These are phyloP conservation scores for Acer negundo DNA, from an alignment of 345 rosid genomes.

Conservation along the genomic window DNA sequence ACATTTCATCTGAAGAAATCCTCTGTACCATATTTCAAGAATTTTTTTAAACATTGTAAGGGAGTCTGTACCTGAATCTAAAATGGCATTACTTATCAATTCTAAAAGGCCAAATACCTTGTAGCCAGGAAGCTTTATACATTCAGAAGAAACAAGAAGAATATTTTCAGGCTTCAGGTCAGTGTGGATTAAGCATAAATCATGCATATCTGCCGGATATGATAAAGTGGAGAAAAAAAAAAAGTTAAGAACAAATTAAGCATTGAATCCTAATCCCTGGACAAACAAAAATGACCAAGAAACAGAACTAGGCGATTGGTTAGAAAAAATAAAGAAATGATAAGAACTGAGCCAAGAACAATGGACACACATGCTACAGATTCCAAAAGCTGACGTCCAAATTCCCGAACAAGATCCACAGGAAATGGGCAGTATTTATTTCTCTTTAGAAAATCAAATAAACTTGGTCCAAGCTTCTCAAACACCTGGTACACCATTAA, in stretches of 20 bases:
- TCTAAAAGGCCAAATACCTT: conserved; percentile 49
- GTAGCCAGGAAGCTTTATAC: conserved; percentile 64
- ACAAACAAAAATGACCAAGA: conserved; percentile 19
- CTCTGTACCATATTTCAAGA: conserved; percentile 47
- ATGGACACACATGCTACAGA: conserved; percentile 93
- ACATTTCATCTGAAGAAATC: conserved; percentile 54
- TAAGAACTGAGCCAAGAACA: conserved; percentile 37
- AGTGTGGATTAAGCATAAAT: conserved; percentile 72
- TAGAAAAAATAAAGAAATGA: conserved; percentile 17
- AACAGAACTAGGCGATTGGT: conserved; percentile 25
- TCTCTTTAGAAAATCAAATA: conserved; percentile 92
- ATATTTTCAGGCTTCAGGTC: conserved; percentile 92
- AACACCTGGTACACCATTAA: conserved; percentile 85
- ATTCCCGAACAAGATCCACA: conserved; percentile 89
- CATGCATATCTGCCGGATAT: conserved; percentile 78
- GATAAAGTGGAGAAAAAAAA: conserved; percentile 11
- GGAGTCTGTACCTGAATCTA: conserved; percentile 32
- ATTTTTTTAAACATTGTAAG: conserved; percentile 21
- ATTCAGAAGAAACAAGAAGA: conserved; percentile 77
- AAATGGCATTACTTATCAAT: conserved; percentile 19
- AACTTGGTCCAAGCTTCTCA: conserved; percentile 98
- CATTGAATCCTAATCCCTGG: conserved; percentile 20
- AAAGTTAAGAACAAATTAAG: conserved; percentile 9
- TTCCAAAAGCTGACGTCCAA: conserved; percentile 94
- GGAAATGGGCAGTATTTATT: conserved; percentile 91